Base-by-base conservation (phyloP, 1,139 yeast genomes). In the Nadsonia starkeyi-henricii region DNA sequence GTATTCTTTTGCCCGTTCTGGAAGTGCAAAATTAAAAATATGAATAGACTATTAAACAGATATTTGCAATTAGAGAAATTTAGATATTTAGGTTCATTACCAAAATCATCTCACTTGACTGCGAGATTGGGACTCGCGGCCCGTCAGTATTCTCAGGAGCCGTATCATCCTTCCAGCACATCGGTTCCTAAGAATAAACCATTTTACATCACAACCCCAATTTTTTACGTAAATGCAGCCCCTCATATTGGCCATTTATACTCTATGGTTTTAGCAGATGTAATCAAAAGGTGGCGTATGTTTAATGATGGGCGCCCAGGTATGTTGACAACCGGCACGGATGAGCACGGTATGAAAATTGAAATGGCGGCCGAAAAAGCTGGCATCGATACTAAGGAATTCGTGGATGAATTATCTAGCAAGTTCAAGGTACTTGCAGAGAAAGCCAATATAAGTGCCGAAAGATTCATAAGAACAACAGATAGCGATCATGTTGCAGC, bases 241-340 rank as follows among this genome's bases (percentile, higher is more conserved):
- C 99, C 99, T 1, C 99, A 91, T 65, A 65, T 91, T 47, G 99
- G 99, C 4, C 98, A 93, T 65, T 70, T 88, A 44, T 89, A 91
- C 62, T 78, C 96, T 17, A 84, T 88, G 85, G 71, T 88, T 0
- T 66, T 91, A 41, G 81, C 91, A 46, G 97, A 91, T 65, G 81
- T 81, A 1, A 69, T 82, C 50, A 75, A 72, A 53, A 70, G 96
- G 53, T 89, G 96, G 95, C 76, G 75, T 45, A 59, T 58, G 21
- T 64, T 80, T 44, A 69, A 66, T 45, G 65, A 73, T 5, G 71
- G 75, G 0, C 43, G 49, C 1, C 58, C 62, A 1, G 66, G 85
- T 0, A 75, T 70, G 52, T 73, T 89, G 60, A 75, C 85, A 12
- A 91, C 98, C 0, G 99, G 99, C 0, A 89, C 97, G 0, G 99